Evolutionary conservation across 2,329 filamentous ascomycete genomes (phyloP).

Genomic region (Pyrenophora teres): DNA sequence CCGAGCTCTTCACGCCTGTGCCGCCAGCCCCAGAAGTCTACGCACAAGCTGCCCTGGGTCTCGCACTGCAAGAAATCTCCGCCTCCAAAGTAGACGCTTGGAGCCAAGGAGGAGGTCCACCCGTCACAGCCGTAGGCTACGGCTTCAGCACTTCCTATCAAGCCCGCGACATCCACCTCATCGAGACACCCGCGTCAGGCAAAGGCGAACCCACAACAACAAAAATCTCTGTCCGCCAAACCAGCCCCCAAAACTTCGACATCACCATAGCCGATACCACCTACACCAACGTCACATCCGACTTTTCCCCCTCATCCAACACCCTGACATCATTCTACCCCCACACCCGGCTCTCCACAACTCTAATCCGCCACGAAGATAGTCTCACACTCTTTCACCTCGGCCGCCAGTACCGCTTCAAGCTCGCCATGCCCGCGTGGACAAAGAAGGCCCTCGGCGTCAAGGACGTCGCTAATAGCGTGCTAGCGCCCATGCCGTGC

Average conservation of each 20-base stretch:
- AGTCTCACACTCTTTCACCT: constrained; percentile 78
- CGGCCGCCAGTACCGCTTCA: constrained; percentile 62
- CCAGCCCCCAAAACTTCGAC: constrained; percentile 56
- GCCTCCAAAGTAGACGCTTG: constrained; percentile 45
- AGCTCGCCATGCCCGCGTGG: constrained; percentile 70
- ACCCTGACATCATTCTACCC: constrained; percentile 78
- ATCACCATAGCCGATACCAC: constrained; percentile 51
- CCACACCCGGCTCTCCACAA: constrained; percentile 76
- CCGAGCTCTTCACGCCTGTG: constrained; percentile 73
- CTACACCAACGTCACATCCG: constrained; percentile 54
- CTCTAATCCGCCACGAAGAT: constrained; percentile 67
- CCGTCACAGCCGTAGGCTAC: constrained; percentile 58
- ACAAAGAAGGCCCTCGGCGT: constrained; percentile 84
- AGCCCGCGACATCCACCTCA: constrained; percentile 64
- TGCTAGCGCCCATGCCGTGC: constrained; percentile 94
- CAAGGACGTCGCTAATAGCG: constrained; percentile 79
- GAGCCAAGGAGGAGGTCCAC: constrained; percentile 36
- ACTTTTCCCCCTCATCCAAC: constrained; percentile 51
- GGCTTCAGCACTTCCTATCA: constrained; percentile 58
- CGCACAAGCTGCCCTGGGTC: constrained; percentile 82
- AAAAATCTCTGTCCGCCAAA: constrained; percentile 58
- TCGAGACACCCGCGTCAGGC: constrained; percentile 53
- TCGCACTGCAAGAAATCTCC: constrained; percentile 58
- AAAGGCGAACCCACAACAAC: constrained; percentile 47
- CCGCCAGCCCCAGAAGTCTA: constrained; percentile 72